Conservation (phyloP, 2,329 filamentous ascomycete genomes). For the Penicillium sumatraense region DNA sequence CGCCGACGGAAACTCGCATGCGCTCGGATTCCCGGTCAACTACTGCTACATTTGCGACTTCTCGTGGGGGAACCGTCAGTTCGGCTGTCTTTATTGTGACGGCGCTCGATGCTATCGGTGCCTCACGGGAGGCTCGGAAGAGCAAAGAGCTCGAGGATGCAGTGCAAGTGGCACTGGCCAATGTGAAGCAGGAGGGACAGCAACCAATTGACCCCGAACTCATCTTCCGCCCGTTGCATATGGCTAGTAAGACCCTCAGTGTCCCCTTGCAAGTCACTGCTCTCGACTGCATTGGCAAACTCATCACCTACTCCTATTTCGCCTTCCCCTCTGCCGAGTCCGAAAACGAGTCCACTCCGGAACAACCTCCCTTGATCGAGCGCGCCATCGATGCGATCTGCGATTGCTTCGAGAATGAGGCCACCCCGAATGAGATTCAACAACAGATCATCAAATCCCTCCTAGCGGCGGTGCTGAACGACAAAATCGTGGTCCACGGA, state of each 20-base stretch:
- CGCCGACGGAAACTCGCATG: conserved; percentile 40
- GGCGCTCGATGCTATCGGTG: conserved; percentile 87
- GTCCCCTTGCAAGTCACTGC: conserved; percentile 85
- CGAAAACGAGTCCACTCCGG: conserved; percentile 30
- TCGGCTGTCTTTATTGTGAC: conserved; percentile 96
- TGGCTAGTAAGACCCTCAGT: conserved; percentile 85
- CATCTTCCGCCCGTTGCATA: conserved; percentile 86
- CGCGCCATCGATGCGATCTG: conserved; percentile 98
- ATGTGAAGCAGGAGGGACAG: conserved; percentile 83
- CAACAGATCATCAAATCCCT: conserved; percentile 98
- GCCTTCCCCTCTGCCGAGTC: conserved; percentile 65
- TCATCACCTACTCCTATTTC: conserved; percentile 99
- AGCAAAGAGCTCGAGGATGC: conserved; percentile 83
- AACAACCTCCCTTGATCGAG: conserved; percentile 80
- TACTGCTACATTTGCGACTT: conserved; percentile 55
- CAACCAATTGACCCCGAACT: conserved; percentile 86
- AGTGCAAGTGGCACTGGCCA: conserved; percentile 77
- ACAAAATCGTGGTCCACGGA: conserved; percentile 98
- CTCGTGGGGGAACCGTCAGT: conserved; percentile 72
- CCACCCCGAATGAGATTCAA: conserved; percentile 88
- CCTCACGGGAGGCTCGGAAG: conserved; percentile 87
- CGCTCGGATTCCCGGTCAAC: conserved; percentile 67
- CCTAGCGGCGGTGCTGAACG: conserved; percentile 91
- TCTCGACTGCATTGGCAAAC: conserved; percentile 96
- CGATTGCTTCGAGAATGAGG: conserved; percentile 97